Evolutionary conservation across 2,329 filamentous ascomycete genomes (phyloP).

Genomic region (Didymella lethalis): DNA sequence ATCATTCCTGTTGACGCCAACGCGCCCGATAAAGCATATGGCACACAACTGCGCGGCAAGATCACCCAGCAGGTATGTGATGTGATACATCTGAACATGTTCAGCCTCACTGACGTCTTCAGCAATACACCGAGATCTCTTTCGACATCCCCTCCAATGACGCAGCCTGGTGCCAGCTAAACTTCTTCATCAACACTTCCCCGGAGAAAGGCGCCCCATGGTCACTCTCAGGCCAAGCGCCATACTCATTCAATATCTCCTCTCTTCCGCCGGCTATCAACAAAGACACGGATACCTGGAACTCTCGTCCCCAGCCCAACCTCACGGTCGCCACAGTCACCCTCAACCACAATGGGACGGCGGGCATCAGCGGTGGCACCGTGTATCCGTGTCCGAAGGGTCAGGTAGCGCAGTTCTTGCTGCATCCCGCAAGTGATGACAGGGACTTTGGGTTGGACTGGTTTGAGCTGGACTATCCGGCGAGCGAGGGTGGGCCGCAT

Average conservation of each 20-base stretch:
- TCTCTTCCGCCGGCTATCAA: constrained; percentile 34
- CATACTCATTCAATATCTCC: constrained; percentile 39
- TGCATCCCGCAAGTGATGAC: constrained; percentile 30
- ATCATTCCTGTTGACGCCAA: constrained; percentile 43
- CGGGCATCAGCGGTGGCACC: constrained; percentile 23
- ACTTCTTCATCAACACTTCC: constrained; percentile 37
- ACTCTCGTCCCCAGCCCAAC: constrained; percentile 28
- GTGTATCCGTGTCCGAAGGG: constrained; percentile 35
- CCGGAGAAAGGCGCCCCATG: constrained; percentile 30
- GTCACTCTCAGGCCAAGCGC: constrained; percentile 27
- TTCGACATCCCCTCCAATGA: constrained; percentile 43
- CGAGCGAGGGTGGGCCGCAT: constrained; percentile 32
- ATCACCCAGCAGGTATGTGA: constrained; percentile 32
- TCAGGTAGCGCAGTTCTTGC: constrained; percentile 37
- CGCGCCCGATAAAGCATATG: constrained; percentile 29
- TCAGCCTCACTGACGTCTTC: background rate
- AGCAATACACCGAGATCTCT: constrained; percentile 37
- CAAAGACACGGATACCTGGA: constrained; percentile 42
- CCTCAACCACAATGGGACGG: constrained; percentile 23
- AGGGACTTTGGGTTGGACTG: constrained; percentile 35
- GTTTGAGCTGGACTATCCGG: constrained; percentile 42
- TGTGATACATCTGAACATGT: background rate
- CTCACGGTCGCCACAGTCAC: constrained; percentile 31
- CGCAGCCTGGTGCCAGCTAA: constrained; percentile 36
- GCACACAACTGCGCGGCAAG: constrained; percentile 34